A percentile compares a stretch with the other conserved stretches of the same genome.
phyloP scores from a whole-genome alignment of 768 basidiomycete species.

The Lentinula lateritia region DNA sequence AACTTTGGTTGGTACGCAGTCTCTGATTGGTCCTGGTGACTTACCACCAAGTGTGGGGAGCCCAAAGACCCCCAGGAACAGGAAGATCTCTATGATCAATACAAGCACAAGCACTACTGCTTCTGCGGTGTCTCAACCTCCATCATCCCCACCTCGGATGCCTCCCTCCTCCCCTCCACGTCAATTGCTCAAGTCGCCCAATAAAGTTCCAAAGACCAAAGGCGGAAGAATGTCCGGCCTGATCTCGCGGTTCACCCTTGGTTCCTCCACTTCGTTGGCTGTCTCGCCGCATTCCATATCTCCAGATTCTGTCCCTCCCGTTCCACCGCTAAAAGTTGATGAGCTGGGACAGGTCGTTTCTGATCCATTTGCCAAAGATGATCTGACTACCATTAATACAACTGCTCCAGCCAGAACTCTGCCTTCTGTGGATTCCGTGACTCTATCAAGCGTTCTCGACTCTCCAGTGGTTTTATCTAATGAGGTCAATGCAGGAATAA shows the following conservation, averaged over 20 bases:
- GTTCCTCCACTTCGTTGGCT: neutral
- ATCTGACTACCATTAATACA: neutral
- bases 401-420: neutral
- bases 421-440: neutral
- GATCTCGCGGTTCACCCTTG: neutral
- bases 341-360: neutral
- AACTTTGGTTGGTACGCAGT: neutral
- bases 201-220: neutral
- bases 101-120: neutral
- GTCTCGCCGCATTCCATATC: neutral
- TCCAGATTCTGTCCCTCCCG: neutral
- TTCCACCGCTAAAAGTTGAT: neutral
- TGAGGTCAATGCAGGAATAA: neutral
- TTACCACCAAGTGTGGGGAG: neutral
- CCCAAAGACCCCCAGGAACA: neutral
- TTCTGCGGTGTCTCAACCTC: neutral
- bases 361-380: constrained; percentile 3
- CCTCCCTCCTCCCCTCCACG: neutral
- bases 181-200: neutral
- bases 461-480: neutral
- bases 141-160: neutral
- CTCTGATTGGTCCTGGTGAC: constrained; percentile 3
- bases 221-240: neutral
- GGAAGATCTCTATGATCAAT: neutral
- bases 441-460: neutral